Evolutionary conservation across 2,329 filamentous ascomycete species (phyloP).

Genomic region (Periconia sp.): DNA sequence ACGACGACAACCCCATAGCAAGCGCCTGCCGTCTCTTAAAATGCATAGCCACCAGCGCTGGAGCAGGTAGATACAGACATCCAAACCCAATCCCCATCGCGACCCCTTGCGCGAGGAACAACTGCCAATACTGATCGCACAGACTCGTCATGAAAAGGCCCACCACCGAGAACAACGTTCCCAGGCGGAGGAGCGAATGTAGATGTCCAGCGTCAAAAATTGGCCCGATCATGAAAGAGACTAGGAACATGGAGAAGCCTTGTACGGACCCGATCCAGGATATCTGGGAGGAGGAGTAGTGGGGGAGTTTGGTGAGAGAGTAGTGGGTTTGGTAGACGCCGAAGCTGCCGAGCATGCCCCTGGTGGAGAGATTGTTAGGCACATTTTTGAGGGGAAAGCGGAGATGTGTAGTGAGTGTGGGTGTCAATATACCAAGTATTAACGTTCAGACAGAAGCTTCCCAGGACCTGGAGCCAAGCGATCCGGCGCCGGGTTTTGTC

Average conservation of each 20-base stretch:
- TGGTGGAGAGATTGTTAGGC: too few species aligned
- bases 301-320: too few species aligned
- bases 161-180: conserved; percentile 43
- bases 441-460: too few species aligned
- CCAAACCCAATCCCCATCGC: conserved; percentile 19
- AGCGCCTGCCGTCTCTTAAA: conserved; percentile 4
- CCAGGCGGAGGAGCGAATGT: conserved; percentile 32
- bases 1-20: conserved; percentile 4
- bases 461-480: conserved; percentile 22
- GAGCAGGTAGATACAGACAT: conserved; percentile 3
- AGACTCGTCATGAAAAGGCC: conserved; percentile 53
- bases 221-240: conserved; percentile 51
- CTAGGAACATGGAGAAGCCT: conserved; percentile 51
- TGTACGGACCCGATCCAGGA: conserved; percentile 53
- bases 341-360: too few species aligned
- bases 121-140: conserved; percentile 50
- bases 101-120: conserved; percentile 21
- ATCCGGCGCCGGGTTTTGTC: not conserved
- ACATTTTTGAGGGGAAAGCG: too few species aligned
- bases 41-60: conserved; percentile 4
- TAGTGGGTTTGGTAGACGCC: too few species aligned
- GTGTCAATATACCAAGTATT: too few species aligned
- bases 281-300: conserved; percentile 29
- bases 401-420: too few species aligned
- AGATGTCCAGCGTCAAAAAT: conserved; percentile 53